Evolutionary conservation across 2,329 filamentous ascomycete genomes (phyloP).

Genomic region (Blumeriella jaapii): DNA sequence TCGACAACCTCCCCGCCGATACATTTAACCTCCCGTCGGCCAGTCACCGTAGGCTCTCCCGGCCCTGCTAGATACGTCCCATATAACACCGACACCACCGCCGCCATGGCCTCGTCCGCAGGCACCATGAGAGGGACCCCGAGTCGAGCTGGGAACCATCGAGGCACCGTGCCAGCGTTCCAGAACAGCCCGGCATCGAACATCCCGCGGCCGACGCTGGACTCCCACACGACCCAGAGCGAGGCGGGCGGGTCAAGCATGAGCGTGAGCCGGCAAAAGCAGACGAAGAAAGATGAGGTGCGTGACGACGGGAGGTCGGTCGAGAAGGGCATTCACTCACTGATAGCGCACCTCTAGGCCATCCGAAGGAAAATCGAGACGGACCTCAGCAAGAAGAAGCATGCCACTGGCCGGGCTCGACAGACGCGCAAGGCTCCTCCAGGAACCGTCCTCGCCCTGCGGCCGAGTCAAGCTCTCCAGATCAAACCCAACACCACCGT

Average conservation of each 20-base stretch:
- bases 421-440: constrained; percentile 89
- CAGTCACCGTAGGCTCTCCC: no score
- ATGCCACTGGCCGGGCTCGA: constrained; percentile 63
- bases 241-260: constrained; percentile 49
- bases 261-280: constrained; percentile 90
- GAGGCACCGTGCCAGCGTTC: constrained; percentile 45
- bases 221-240: constrained; percentile 42
- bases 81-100: no score
- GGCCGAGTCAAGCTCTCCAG: constrained; percentile 90
- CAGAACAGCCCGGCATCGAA: constrained; percentile 51
- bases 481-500: constrained; percentile 94
- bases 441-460: constrained; percentile 88
- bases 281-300: constrained; percentile 98
- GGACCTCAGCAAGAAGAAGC: constrained; percentile 96
- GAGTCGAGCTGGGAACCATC: constrained; percentile 42
- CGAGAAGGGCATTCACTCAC: constrained; percentile 8
- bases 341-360: constrained; percentile 45
- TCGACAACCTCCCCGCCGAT: no score
- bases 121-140: constrained; percentile 59
- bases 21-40: no score
- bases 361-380: constrained; percentile 95
- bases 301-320: constrained; percentile 6
- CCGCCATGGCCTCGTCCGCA: constrained; percentile 23
- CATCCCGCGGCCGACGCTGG: constrained; percentile 63
- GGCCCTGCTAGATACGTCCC: no score